Evolutionary conservation across 1,139 yeast species (phyloP).

Genomic region (Sugiyamaella sp.): DNA sequence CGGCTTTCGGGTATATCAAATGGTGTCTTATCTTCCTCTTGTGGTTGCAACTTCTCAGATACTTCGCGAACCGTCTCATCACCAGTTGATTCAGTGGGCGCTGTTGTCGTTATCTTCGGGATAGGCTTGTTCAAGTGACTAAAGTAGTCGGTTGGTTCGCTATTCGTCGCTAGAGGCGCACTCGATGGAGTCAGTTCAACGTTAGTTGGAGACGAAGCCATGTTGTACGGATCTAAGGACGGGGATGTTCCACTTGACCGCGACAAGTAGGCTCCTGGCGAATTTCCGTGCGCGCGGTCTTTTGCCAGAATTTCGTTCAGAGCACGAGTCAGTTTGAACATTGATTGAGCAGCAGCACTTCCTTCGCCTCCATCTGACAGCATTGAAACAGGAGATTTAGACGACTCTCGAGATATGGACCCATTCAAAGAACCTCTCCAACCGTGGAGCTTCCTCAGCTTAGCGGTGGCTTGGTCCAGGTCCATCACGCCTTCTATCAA

Average conservation of each 20-base stretch:
- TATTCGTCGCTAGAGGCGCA: not conserved
- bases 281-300: constrained; percentile 5
- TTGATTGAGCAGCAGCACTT: constrained; percentile 16
- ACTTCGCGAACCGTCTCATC: too few species aligned
- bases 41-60: too few species aligned
- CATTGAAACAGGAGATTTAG: constrained; percentile 23
- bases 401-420: constrained; percentile 26
- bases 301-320: constrained; percentile 36
- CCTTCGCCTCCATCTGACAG: constrained; percentile 26
- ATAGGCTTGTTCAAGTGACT: not conserved
- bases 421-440: constrained; percentile 36
- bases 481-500: constrained; percentile 38
- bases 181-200: constrained; percentile 13
- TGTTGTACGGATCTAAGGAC: constrained; percentile 5
- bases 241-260: constrained; percentile 16
- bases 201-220: constrained; percentile 8
- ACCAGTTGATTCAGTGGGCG: not conserved
- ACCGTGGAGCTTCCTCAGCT: constrained; percentile 38
- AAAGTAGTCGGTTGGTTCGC: constrained; percentile 4
- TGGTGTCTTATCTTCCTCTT: too few species aligned
- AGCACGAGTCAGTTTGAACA: constrained; percentile 38
- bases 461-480: constrained; percentile 35
- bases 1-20: too few species aligned
- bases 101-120: not conserved
- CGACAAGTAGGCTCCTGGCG: not conserved